Conservation (phyloP, 106 monocot genomes). For the Phalaenopsis aphrodite region DNA sequence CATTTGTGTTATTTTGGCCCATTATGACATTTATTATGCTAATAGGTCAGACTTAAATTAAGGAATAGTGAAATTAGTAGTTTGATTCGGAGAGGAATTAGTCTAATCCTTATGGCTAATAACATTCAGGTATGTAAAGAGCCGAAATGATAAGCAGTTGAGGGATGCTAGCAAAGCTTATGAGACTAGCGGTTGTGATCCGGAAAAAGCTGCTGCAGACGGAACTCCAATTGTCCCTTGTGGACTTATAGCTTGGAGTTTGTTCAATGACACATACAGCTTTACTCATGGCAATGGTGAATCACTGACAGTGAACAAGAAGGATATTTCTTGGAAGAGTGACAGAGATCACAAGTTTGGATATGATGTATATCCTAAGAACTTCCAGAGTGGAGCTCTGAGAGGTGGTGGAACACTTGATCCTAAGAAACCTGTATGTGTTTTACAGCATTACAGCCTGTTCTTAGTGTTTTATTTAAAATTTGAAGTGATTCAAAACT, state of each 20-base stretch:
- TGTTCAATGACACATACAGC: conserved; percentile 89
- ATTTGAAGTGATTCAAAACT: neutral
- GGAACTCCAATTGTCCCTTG: conserved; percentile 75
- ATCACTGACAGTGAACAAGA: conserved; percentile 55
- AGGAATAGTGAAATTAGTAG: too few relatives aligned
- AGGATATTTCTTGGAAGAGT: conserved; percentile 88
- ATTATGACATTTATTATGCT: too few relatives aligned
- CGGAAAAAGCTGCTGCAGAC: conserved; percentile 42
- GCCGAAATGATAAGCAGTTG: conserved; percentile 79
- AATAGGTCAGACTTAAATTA: too few relatives aligned
- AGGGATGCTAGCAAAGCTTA: conserved; percentile 32
- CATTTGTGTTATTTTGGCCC: too few relatives aligned
- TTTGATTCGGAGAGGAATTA: neutral
- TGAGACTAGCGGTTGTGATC: conserved; percentile 64
- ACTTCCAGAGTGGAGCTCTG: conserved; percentile 71
- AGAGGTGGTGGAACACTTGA: conserved; percentile 70
- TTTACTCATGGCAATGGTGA: conserved; percentile 26
- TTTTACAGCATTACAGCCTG: neutral
- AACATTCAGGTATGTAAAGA: conserved; percentile 87
- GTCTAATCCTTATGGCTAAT: neutral
- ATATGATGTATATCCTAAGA: conserved; percentile 69
- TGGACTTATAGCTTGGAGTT: conserved; percentile 97
- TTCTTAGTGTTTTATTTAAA: neutral
- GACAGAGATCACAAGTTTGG: conserved; percentile 95
- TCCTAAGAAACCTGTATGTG: conserved; percentile 47